Base-by-base conservation (phyloP, 169 alveolate species). In the Plasmodium falciparum region DNA sequence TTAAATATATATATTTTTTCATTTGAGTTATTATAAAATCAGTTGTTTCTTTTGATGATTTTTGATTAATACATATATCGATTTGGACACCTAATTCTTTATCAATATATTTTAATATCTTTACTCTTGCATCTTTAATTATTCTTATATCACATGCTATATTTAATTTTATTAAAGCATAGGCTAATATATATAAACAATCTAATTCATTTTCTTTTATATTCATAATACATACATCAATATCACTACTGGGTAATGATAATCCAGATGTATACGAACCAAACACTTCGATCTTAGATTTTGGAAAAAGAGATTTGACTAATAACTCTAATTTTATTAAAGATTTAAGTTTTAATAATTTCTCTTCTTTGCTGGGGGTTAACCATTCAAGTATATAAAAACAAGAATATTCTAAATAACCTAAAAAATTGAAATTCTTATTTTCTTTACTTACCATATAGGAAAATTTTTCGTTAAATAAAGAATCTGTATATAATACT, bases 1-100 rank as follows among this genome's bases (percentile, higher is more conserved):
- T 93, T 91, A 94, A 74, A 73, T 94, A 94, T 74, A 93, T 58
- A 88, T 67, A 94, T 66, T 92, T 71, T 39, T 86, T 66, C 65
- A 93, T 70, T 93, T 94, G 76, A 12, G 49, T 70, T 83, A 47
- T 33, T 29, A 83, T 54, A 71, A 83, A 83, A 24, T 70, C 85
- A 1, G 91, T 83, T 3, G 74, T 83, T 45, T 83, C 69, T 83
- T 50, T 83, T 43, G 91, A 83, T 2, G 91, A 83, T 4, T 56
- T 49, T 29, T 83, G 91, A 58, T 83, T 83, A 33, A 72, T 83
- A 43, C 91, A 83, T 17, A 83, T 66, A 43, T 83, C 91, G 9
- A 83, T 66, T 24, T 71, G 83, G 3, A 69, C 91, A 13, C 91
- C 91, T 22, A 66, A 15, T 70, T 83, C 91, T 56, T 56, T 69